Evolutionary conservation across 805 yeast genomes (phyloP), one percentile per base, ranked within the genome.

Genomic region (Sugiyamaella lignohabitans): DNA sequence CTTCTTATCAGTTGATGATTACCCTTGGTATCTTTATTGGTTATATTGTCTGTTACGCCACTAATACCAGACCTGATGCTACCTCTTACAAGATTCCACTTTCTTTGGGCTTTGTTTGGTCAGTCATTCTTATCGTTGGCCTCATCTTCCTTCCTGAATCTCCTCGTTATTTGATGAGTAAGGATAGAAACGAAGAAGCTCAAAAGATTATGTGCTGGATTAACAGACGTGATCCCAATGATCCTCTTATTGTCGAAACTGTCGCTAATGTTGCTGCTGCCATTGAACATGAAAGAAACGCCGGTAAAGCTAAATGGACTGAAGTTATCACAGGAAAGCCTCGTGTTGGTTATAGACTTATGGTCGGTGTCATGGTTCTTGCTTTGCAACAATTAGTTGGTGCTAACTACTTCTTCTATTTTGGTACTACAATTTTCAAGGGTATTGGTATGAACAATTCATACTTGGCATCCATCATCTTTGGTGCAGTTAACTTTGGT

Each of bases 31-130:
- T 85, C 39, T 63, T 85, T 47, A 63, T 83, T 21, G 88, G 89
- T 6, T 74, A 82, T 53, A 76, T 84, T 51, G 76, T 84, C 41
- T 78, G 82, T 57, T 84, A 82, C 58, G 88, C 80, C 30, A 79
- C 87, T 3, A 70, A 82, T 51, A 60, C 68, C 50, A 66, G 78
- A 51, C 11, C 17, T 23, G 51, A 51, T 34, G 37, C 50, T 30
- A 83, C 79, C 5, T 70, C 82, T n/a, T 87, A 84, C 75, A 72
- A 87, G 53, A 74, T 86, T 34, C 94, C 95, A 5, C 73, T 84
- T 54, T 88, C 81, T 14, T 55, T 84, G 29, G 88, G 84, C 66
- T 74, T 82, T 55, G 54, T 79, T 4, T 86, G 87, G 81, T 79
- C 86, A n/a, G 48, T 75, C 1, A 60, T 81, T 22, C 70, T 86